Evolutionary conservation across 2,329 filamentous ascomycete species (phyloP).

Genomic region (Dryadomyces sulphureus): DNA sequence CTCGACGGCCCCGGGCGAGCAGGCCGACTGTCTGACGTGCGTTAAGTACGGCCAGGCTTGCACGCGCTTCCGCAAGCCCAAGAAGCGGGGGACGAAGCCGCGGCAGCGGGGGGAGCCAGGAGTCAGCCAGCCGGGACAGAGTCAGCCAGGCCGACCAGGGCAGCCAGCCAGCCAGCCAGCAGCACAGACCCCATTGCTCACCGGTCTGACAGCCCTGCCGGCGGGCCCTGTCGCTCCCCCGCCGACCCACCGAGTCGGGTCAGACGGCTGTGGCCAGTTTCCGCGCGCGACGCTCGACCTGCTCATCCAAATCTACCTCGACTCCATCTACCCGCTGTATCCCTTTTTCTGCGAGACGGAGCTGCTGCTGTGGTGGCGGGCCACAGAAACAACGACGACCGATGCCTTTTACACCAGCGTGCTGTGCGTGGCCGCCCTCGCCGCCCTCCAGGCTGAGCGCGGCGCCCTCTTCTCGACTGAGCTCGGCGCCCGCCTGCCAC

Average conservation of each 20-base stretch:
- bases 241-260: neutral
- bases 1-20: neutral
- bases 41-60: constrained; percentile 3
- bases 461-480: constrained; percentile 3
- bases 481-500: neutral
- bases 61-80: constrained; percentile 4
- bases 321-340: constrained; percentile 5
- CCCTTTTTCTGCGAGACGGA: constrained; percentile 6
- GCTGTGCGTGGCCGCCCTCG: constrained; percentile 4
- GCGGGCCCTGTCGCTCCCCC: too few relatives aligned
- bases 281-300: neutral
- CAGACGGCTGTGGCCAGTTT: neutral
- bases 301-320: constrained; percentile 3
- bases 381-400: neutral
- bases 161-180: too few relatives aligned
- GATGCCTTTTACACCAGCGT: constrained; percentile 2
- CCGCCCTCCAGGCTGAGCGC: constrained; percentile 1
- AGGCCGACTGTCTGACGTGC: constrained; percentile 3
- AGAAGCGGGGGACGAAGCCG: constrained; percentile 5
- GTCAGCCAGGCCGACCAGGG: too few relatives aligned
- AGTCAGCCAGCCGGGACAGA: too few relatives aligned
- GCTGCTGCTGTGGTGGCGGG: constrained; percentile 1
- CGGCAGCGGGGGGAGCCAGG: too few relatives aligned
- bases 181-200: too few relatives aligned
- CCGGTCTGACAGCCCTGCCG: too few relatives aligned